These are phyloP conservation scores for Mariannaea sp. DNA, from an alignment of 2,329 filamentous ascomycete genomes.

Conservation along the genomic window DNA sequence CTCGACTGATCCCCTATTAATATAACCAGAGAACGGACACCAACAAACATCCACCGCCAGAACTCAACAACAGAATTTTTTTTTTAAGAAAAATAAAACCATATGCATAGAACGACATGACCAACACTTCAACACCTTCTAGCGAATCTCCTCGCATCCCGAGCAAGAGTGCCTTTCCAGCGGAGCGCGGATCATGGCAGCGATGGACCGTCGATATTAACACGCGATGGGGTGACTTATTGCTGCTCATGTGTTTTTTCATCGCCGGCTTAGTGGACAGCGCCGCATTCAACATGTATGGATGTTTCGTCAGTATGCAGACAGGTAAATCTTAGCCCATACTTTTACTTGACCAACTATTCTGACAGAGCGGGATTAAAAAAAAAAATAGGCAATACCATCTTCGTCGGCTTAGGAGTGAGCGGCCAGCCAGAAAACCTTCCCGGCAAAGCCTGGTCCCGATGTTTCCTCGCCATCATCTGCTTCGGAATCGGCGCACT, in stretches of 20 bases:
- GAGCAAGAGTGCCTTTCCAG: conserved; percentile 1
- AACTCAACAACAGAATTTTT: background rate
- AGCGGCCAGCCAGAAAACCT: conserved; percentile 37
- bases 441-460: conserved; percentile 35
- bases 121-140: conserved; percentile 9
- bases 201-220: conserved; percentile 30
- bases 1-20: no score
- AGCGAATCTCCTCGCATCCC: conserved; percentile 6
- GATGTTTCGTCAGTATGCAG: conserved; percentile 39
- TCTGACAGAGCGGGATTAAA: no score
- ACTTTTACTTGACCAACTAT: no score
- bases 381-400: conserved; percentile 32
- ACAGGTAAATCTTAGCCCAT: conserved; percentile 23
- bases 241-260: conserved; percentile 35
- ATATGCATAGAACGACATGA: background rate
- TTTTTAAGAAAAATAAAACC: no score
- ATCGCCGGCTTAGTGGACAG: conserved; percentile 36
- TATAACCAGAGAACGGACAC: no score
- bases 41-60: no score
- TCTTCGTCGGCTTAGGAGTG: conserved; percentile 35
- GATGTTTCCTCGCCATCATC: conserved; percentile 36
- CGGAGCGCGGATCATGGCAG: conserved; percentile 7
- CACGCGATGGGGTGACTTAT: conserved; percentile 31
- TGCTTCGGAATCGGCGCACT: conserved; percentile 34
- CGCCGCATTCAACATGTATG: conserved; percentile 38